Evolutionary conservation across 306 rosid species (phyloP).

Genomic region (Corylus americana): DNA sequence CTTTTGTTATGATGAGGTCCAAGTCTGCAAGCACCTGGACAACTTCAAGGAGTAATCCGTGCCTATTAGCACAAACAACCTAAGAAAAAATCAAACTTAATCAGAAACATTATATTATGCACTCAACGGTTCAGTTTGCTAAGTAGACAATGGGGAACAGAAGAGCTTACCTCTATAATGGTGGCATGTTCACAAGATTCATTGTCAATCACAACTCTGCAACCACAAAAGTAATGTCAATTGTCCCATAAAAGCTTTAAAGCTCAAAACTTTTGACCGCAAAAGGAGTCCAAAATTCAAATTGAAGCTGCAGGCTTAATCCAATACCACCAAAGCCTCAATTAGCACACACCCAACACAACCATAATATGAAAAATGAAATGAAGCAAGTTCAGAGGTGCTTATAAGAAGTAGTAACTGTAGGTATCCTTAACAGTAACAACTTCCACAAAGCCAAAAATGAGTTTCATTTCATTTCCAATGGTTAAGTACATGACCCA

Average conservation of each 20-base stretch:
- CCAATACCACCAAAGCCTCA: too few relatives aligned
- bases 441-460: too few relatives aligned
- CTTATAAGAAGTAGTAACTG: too few relatives aligned
- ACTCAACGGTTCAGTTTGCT: background rate
- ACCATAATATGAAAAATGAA: too few relatives aligned
- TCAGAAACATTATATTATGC: background rate
- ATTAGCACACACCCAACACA: too few relatives aligned
- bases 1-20: slow-evolving; percentile 7
- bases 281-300: slow-evolving; percentile 1
- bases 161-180: background rate
- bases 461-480: too few relatives aligned
- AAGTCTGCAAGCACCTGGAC: slow-evolving; percentile 2
- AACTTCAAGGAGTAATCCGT: slow-evolving; percentile 13
- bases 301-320: background rate
- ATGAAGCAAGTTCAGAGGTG: too few relatives aligned
- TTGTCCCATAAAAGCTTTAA: background rate
- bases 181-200: slow-evolving; percentile 9
- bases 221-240: background rate
- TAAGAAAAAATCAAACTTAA: background rate
- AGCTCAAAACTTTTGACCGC: background rate
- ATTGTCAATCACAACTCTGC: slow-evolving; percentile 10
- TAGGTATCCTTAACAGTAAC: too few relatives aligned
- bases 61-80: background rate
- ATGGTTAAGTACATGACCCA: too few relatives aligned
- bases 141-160: background rate